Evolutionary conservation across 805 yeast genomes (phyloP), one percentile per base, ranked within the genome.

Genomic region (Metschnikowia vanudenii): DNA sequence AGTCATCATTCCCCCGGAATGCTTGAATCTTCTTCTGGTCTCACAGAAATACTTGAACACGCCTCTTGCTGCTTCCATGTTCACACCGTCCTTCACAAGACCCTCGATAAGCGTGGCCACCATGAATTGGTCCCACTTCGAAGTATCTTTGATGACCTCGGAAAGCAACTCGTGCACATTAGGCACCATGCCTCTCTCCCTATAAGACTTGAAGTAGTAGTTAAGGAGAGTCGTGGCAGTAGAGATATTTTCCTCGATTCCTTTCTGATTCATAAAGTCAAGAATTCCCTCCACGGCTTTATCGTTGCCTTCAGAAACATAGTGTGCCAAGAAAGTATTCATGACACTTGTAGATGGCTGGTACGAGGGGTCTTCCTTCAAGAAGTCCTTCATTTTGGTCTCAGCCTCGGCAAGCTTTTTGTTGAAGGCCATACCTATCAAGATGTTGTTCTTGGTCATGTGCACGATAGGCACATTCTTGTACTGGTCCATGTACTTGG

Each of bases 211-310:
- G 65, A 83, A 71, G 52, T 75, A 69, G 43, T 74, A 63, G 55
- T 83, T 82, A 43, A 84, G 71, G 19, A 83, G 64, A 30, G 78
- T 74, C 3, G 90, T 76, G 63, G 79, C 79, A 2, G 91, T 83
- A 14, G 80, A 80, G 38, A 80, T 70, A 59, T 82, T 87, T 22
- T 85, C 84, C 31, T 69, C 56, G 19, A 83, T 61, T 3, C 65
- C 59, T 20, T 66, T 47, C 28, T 60, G 60, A 33, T 57, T 59
- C 79, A 82, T 75, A 47, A 68, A 67, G 29, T 72, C 49, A 22
- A 69, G 66, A 35, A 84, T 62, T 12, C 79, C 67, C n/a, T 68
- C 70, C n/a, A 69, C 67, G 3, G 84, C 84, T 39, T 69, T 69
- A 26, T 67, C 71, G 49, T 79, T 69, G 34, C 69, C 66, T 7